Evolutionary conservation across 495 filamentous ascomycete genomes (phyloP), one percentile per base, ranked within the genome.

Genomic region (Tetracladium setigerum): DNA sequence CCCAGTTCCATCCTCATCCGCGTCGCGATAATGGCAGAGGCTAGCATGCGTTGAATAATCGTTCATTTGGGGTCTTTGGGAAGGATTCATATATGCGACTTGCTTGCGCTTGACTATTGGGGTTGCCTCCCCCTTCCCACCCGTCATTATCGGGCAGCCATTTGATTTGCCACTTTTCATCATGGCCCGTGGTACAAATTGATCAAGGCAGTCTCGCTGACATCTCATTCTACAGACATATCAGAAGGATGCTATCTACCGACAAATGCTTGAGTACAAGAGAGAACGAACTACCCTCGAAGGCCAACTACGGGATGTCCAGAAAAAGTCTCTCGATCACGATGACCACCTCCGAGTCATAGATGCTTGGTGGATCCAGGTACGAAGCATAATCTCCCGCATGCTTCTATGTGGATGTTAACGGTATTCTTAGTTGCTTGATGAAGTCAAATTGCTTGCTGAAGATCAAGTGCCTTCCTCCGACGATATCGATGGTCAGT

Each of bases 201-300:
- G 5, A 2, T 36, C 3, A 36, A 16, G 13, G 5, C 3, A 37
- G n/a, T 10, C 16, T 35, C 52, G 35, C 57, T 60, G 57, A 60
- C 46, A 43, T 46, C 41, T 34, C 16, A 47, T 43, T 45, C 53
- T 50, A 63, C 62, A 98, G 92, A 80, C 83, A 55, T 96, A 87
- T 60, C 89, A 95, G 70, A 98, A 98, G 65, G 92, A 95, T 74
- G 92, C 92, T 48, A 96, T 98, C 60, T 82, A 86, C 61, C 87
- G 92, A 24, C 91, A 96, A 61, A 95, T 98, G 91, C 82, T 85
- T 56, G 94, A 97, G 63, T 95, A 89, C 62, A 96, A 95, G 65
- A 78, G 94, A 39, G 88, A 96, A 59, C 87, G 86, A 62, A 71
- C 71, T 30, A 81, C 79, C 14, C 64, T 95, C 38, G 91, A 96